These are phyloP conservation scores for Protomyces pachydermus DNA, from an alignment of 1,139 yeast species.

Conservation along the genomic window DNA sequence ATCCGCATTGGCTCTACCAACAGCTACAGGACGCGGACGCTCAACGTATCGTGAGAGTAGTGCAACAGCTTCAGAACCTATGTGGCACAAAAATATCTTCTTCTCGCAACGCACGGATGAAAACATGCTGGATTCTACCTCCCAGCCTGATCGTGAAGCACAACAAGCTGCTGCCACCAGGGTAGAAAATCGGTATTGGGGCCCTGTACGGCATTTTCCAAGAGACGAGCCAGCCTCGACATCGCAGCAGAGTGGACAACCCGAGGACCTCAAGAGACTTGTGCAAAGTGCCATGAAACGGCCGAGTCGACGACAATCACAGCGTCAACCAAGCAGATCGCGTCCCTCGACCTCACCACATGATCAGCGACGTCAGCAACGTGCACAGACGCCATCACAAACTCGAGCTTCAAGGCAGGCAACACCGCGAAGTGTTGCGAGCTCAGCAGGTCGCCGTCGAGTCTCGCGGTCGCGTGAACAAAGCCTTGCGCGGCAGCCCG, in stretches of 20 bases:
- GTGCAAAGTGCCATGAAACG: background rate
- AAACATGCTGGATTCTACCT: background rate
- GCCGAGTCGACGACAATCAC: background rate
- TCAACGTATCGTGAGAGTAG: background rate
- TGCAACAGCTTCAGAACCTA: background rate
- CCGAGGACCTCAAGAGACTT: background rate
- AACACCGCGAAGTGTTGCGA: background rate
- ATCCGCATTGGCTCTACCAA: background rate
- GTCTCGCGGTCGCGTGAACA: background rate
- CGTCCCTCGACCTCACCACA: background rate
- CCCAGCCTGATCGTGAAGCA: background rate
- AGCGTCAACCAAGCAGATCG: background rate
- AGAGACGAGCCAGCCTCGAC: background rate
- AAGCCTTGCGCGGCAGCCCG: background rate
- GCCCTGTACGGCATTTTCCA: slow-evolving; percentile 15
- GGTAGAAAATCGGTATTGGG: slow-evolving; percentile 8
- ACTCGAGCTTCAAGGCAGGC: background rate
- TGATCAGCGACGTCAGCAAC: background rate
- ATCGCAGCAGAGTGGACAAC: background rate
- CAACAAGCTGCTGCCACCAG: background rate
- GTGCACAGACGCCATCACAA: background rate
- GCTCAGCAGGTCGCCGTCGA: background rate
- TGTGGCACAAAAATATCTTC: slow-evolving; percentile 12
- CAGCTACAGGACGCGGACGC: background rate
- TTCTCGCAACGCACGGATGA: slow-evolving; percentile 4